Base-by-base conservation (phyloP, 2,329 filamentous ascomycete genomes). In the Talaromyces sp. region DNA sequence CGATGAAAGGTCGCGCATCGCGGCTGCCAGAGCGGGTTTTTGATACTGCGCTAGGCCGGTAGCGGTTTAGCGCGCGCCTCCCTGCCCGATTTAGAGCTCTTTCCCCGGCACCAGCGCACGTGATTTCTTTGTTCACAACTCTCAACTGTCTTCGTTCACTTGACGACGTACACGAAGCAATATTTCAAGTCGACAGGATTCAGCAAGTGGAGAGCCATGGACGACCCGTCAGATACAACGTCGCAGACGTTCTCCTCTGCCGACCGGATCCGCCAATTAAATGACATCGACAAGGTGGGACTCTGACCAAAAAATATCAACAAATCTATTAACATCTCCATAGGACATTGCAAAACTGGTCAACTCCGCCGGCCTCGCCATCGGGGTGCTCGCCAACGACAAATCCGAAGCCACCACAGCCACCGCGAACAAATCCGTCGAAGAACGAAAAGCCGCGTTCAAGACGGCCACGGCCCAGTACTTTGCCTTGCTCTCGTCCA, bases 241-340 rank as follows among this genome's bases (percentile, higher is more conserved):
- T 67, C 73, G 58, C 65, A 72, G 49, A 70, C 68, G n/a, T 89
- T 93, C 66, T 89, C 86, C 10, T 84, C 89, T 36, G 84, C 88
- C 47, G 89, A 96, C 72, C 90, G 90, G 65, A 92, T 96, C 65
- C 82, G 88, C 61, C 91, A 96, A 70, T 84, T 96, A 60, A 89
- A 88, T 67, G 85, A 88, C 49, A 90, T 96, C 68, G 92, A 96
- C 77, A 84, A 85, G 70, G 86, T 88, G 71, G 44, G 44, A 51
- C 49, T 49, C 30, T 36, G 33, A 36, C 22, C 22, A 22, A 22
- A 22, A 22, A 22, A 22, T 22, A 22, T 22, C 22, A 22, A 22
- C 22, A 22, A 39, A 51, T 39, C 15, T 22, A 39, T 73, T 56
- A 73, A 71, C 57, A 71, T 70, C 64, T 30, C 19, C 15, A 15